A percentile compares a stretch with the other conserved stretches of the same genome.
Evolutionary conservation across 176 grass and related monocot genomes (phyloP).

Genomic region (Themeda triandra): DNA sequence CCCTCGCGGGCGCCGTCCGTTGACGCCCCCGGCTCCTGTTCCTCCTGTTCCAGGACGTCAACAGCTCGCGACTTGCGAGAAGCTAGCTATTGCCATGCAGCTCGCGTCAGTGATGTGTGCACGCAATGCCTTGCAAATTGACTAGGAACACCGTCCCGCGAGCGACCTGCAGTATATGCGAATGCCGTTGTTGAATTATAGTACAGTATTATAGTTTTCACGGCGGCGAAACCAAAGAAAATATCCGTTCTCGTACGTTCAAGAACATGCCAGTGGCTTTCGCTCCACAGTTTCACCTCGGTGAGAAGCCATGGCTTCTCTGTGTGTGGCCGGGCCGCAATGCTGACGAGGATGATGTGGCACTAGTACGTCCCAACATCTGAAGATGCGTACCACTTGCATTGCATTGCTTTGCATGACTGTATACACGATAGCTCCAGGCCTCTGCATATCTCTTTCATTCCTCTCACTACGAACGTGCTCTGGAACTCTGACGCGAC

Average conservation of each 20-base stretch:
- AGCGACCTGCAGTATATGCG: not conserved
- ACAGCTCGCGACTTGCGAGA: conserved; percentile 1
- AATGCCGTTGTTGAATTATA: not conserved
- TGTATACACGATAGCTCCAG: not conserved
- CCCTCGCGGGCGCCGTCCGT: not conserved
- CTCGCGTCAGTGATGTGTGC: not conserved
- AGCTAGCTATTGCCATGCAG: not conserved
- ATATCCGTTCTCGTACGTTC: not conserved
- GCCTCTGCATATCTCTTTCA: not conserved
- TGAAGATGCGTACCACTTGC: not conserved
- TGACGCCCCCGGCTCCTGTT: not conserved
- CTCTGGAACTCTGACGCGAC: not conserved
- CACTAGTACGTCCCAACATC: not conserved
- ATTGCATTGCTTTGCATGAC: not conserved
- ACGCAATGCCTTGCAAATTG: not conserved
- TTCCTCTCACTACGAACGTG: not conserved
- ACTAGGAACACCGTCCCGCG: not conserved
- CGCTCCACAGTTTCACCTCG: not conserved
- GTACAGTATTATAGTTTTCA: not conserved
- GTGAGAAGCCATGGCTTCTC: not conserved
- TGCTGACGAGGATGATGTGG: not conserved
- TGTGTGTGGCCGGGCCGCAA: not conserved
- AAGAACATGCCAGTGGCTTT: conserved; percentile 19
- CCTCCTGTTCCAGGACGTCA: not conserved
- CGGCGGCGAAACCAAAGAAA: not conserved